A percentile compares a stretch with the other conserved stretches of the same genome.
phyloP scores from a whole-genome alignment of 306 rosid species.

The Mucuna pruriens region DNA sequence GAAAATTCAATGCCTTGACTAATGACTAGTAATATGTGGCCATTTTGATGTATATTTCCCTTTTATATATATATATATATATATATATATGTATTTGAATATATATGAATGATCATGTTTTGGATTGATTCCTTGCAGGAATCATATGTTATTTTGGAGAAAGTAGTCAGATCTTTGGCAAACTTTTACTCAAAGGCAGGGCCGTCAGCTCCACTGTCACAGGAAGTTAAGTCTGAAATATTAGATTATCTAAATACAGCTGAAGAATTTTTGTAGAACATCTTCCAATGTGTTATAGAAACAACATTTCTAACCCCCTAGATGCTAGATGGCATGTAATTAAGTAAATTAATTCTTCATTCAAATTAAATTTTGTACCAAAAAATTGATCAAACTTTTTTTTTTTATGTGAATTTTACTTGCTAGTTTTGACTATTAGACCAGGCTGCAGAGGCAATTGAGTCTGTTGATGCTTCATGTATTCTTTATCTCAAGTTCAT shows the following conservation, averaged over 20 bases:
- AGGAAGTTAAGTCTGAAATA: conserved; percentile 74
- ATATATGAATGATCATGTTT: conserved; percentile 17
- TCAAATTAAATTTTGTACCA: not conserved
- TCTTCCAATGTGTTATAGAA: not conserved
- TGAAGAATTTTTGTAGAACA: conserved; percentile 62
- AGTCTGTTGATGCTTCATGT: not conserved
- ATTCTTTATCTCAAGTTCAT: not conserved
- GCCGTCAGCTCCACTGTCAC: conserved; percentile 80
- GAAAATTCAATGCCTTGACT: conserved; percentile 14
- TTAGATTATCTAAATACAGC: conserved; percentile 66
- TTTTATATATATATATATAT: too few species aligned
- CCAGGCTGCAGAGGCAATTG: not conserved
- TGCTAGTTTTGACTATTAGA: not conserved
- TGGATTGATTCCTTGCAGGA: conserved; percentile 59
- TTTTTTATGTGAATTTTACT: not conserved
- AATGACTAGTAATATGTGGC: not conserved
- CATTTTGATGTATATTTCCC: not conserved
- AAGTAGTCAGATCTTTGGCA: conserved; percentile 85
- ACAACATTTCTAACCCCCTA: not conserved
- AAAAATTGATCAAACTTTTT: not conserved
- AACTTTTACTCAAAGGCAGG: conserved; percentile 86
- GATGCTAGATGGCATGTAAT: conserved; percentile 14
- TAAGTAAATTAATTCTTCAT: not conserved
- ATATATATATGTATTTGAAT: too few species aligned
- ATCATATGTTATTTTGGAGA: conserved; percentile 75